Evolutionary conservation across 768 basidiomycete genomes (phyloP).

Genomic region (Sporobolomyces pararoseus): DNA sequence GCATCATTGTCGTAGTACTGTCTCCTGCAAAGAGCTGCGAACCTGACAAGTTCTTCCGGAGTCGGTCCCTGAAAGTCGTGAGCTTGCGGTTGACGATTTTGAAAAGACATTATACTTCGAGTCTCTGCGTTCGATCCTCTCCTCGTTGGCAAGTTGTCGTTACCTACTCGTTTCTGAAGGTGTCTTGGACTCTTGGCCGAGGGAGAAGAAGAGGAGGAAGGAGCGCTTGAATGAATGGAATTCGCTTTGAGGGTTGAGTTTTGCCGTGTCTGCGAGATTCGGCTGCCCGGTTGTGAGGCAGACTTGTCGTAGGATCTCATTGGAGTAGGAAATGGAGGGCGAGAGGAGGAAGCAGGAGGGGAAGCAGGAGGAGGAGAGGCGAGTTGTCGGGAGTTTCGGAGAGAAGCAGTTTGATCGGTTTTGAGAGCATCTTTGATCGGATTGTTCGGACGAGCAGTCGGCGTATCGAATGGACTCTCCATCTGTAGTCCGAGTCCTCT

Average conservation of each 20-base stretch:
- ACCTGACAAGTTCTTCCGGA: conserved; percentile 15
- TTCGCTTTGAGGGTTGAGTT: neutral
- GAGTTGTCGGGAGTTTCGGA: too few species aligned
- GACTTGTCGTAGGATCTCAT: conserved; percentile 2
- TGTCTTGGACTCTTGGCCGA: neutral
- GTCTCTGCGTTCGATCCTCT: neutral
- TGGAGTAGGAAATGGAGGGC: neutral
- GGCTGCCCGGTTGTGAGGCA: neutral
- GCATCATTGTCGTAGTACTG: conserved; percentile 29
- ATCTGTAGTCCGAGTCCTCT: neutral
- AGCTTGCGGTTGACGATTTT: conserved; percentile 4
- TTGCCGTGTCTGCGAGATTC: neutral
- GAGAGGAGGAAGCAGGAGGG: neutral
- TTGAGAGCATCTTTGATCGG: conserved; percentile 4
- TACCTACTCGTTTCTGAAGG: neutral
- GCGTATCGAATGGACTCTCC: conserved; percentile 1
- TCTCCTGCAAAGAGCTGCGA: conserved; percentile 11
- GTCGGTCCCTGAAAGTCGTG: neutral
- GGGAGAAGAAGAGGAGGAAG: neutral
- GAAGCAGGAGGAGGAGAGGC: neutral
- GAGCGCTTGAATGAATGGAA: neutral
- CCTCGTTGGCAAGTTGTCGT: neutral
- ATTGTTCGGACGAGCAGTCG: neutral
- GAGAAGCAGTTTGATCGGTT: too few species aligned
- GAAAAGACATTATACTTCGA: neutral